Evolutionary conservation across 192 early-diverging fungal genomes (phyloP).

Genomic region (Gamsiella multidivaricata): DNA sequence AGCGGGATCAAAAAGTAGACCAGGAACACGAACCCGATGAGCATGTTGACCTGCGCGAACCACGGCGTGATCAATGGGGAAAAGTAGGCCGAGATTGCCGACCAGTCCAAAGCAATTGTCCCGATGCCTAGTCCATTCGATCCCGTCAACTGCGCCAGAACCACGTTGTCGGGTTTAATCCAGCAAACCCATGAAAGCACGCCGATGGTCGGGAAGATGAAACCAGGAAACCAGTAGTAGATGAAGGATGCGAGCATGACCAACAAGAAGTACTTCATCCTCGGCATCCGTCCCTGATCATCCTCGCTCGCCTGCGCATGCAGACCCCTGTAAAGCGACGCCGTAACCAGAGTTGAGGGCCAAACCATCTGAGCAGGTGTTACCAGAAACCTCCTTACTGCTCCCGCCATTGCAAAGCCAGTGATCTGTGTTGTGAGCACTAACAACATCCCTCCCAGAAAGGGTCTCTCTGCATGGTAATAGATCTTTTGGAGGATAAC

Average conservation of each 20-base stretch:
- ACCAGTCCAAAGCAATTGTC: conserved; percentile 70
- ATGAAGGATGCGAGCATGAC: conserved; percentile 60
- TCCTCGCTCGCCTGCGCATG: conserved; percentile 57
- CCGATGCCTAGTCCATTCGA: conserved; percentile 61
- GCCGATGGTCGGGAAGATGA: conserved; percentile 58
- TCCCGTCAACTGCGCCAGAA: conserved; percentile 57
- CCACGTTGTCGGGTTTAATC: conserved; percentile 53
- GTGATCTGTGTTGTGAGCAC: conserved; percentile 23
- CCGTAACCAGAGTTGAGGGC: conserved; percentile 59
- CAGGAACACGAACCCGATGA: conserved; percentile 58
- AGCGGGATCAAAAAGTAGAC: conserved; percentile 62
- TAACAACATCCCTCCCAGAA: background rate
- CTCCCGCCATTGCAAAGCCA: conserved; percentile 59
- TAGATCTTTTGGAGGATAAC: background rate
- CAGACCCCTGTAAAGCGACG: conserved; percentile 79
- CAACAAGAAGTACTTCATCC: conserved; percentile 71
- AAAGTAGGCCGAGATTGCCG: conserved; percentile 53
- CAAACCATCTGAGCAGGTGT: conserved; percentile 62
- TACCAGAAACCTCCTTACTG: conserved; percentile 70
- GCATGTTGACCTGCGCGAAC: conserved; percentile 60
- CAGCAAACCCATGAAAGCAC: conserved; percentile 62
- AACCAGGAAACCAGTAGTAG: conserved; percentile 69
- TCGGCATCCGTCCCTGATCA: conserved; percentile 26
- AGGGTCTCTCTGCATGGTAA: background rate
- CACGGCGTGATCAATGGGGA: conserved; percentile 55